These are phyloP conservation scores for Malus hybrid DNA, from an alignment of 331 rosid genomes.

Conservation along the genomic window DNA sequence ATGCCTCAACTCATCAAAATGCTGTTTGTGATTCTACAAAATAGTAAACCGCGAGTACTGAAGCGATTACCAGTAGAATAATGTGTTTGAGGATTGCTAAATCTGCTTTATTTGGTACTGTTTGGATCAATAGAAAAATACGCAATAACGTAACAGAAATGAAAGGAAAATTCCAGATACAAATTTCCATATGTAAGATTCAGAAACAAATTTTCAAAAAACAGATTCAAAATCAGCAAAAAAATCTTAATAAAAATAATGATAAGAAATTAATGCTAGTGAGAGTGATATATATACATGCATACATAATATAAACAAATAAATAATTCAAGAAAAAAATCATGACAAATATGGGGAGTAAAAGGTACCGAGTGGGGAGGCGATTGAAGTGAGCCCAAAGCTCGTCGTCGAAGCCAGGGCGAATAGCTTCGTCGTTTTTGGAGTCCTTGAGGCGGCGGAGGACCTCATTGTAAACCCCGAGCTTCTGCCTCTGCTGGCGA, in stretches of 20 bases:
- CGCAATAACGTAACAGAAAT: background rate
- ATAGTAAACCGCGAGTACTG: background rate
- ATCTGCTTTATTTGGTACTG: background rate
- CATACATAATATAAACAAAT: background rate
- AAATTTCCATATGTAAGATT: background rate
- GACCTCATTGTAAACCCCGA: slow-evolving; percentile 85
- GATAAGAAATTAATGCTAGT: background rate
- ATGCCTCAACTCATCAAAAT: slow-evolving; percentile 10
- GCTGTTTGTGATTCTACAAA: background rate
- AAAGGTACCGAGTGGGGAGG: slow-evolving; percentile 79
- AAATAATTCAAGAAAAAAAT: background rate
- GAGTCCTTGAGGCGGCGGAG: slow-evolving; percentile 83
- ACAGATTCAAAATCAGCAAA: slow-evolving; percentile 11
- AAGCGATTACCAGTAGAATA: background rate
- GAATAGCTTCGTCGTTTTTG: slow-evolving; percentile 45
- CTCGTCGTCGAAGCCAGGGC: slow-evolving; percentile 71
- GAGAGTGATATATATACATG: background rate
- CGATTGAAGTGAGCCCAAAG: slow-evolving; percentile 97
- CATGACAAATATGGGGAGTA: background rate
- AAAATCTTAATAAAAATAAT: background rate
- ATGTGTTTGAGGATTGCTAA: background rate
- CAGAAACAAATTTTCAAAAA: background rate
- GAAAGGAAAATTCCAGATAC: background rate
- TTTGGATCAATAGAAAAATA: background rate
- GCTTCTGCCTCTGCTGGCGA: slow-evolving; percentile 53